phyloP scores from a whole-genome alignment of 2,329 filamentous ascomycete species.

The Colletotrichum acutatum region DNA sequence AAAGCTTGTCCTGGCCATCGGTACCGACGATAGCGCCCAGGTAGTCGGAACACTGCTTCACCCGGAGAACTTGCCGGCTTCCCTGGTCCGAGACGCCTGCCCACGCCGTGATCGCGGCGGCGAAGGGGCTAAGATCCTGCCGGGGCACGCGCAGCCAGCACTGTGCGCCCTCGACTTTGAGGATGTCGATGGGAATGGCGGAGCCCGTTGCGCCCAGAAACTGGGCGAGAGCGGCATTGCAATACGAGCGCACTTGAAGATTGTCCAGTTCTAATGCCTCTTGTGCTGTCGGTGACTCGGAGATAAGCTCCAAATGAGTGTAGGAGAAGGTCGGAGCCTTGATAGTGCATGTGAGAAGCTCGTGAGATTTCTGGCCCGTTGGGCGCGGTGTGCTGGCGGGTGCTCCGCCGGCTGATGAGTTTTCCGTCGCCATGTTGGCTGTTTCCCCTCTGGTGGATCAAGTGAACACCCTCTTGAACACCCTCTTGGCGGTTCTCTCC shows the following conservation, averaged over 20 bases:
- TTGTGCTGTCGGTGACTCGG: slow-evolving; percentile 32
- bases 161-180: slow-evolving; percentile 66
- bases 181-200: slow-evolving; percentile 76
- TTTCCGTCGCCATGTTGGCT: slow-evolving; percentile 28
- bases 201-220: slow-evolving; percentile 78
- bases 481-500: neutral
- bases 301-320: slow-evolving; percentile 63
- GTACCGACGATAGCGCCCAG: slow-evolving; percentile 68
- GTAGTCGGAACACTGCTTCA: slow-evolving; percentile 72
- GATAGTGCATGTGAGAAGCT: slow-evolving; percentile 64
- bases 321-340: slow-evolving; percentile 66
- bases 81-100: slow-evolving; percentile 57
- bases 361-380: slow-evolving; percentile 51
- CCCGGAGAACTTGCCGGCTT: slow-evolving; percentile 61
- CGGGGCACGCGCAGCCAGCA: slow-evolving; percentile 75
- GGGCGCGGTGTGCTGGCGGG: slow-evolving; percentile 2
- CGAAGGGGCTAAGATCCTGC: slow-evolving; percentile 68
- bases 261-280: slow-evolving; percentile 60
- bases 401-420: neutral
- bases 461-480: neutral
- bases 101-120: slow-evolving; percentile 75
- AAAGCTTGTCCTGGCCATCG: slow-evolving; percentile 58
- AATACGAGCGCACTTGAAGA: slow-evolving; percentile 71
- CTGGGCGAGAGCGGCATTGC: slow-evolving; percentile 71
- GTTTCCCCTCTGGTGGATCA: neutral